These are phyloP conservation scores for Lizonia empirigonia DNA, from an alignment of 2,329 filamentous ascomycete genomes.

Conservation along the genomic window DNA sequence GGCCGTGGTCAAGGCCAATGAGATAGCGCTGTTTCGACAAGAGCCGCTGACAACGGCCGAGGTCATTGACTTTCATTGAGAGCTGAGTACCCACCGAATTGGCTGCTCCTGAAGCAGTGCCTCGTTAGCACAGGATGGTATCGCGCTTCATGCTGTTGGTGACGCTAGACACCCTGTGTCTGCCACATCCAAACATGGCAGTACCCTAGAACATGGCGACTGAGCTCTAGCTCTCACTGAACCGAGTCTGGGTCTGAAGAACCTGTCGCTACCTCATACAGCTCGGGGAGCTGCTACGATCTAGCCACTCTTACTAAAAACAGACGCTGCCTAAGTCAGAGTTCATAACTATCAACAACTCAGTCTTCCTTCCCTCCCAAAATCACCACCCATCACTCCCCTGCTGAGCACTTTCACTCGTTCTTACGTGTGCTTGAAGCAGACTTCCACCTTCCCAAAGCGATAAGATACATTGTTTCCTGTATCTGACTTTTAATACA, in stretches of 20 bases:
- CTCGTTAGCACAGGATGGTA: conserved; percentile 6
- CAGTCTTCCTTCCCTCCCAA: conserved; percentile 7
- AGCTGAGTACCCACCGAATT: conserved; percentile 12
- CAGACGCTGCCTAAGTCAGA: conserved; percentile 8
- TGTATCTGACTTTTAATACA: not conserved
- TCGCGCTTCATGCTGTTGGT: conserved; percentile 15
- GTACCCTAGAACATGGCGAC: conserved; percentile 16
- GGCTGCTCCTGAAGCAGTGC: conserved; percentile 2
- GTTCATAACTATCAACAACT: conserved; percentile 15
- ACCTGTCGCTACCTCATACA: conserved; percentile 14
- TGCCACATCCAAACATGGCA: conserved; percentile 11
- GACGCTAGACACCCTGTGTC: conserved; percentile 13
- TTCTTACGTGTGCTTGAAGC: conserved; percentile 11
- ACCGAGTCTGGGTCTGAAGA: conserved; percentile 9
- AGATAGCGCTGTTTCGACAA: not conserved
- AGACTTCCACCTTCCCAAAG: not conserved
- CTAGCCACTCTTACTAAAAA: conserved; percentile 19
- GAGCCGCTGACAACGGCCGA: conserved; percentile 5
- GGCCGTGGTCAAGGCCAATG: not conserved
- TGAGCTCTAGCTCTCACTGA: conserved; percentile 7
- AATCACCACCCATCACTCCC: conserved; percentile 2
- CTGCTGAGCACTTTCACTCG: conserved; percentile 12
- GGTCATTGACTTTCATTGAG: not conserved
- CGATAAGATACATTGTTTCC: conserved; percentile 2
- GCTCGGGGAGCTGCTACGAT: conserved; percentile 13